These are phyloP conservation scores for Penicillium simplicissimum DNA, from an alignment of 495 filamentous ascomycete genomes.

Conservation along the genomic window DNA sequence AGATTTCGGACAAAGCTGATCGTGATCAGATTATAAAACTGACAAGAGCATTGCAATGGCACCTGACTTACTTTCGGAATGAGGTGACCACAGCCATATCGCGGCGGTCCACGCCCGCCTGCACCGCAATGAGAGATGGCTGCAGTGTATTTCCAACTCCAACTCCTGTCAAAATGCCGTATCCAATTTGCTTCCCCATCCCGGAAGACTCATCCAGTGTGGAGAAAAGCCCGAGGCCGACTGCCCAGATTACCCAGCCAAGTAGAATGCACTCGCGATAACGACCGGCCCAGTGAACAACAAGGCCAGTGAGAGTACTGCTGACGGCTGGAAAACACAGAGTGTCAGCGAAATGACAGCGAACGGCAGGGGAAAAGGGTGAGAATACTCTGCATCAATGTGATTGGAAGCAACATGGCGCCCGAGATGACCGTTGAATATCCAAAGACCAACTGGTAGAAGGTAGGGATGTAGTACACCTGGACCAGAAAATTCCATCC, in stretches of 20 bases:
- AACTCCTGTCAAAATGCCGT: conserved; percentile 51
- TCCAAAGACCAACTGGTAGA: conserved; percentile 55
- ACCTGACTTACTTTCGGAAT: conserved; percentile 49
- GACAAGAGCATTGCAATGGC: background rate
- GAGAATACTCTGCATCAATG: conserved; percentile 48
- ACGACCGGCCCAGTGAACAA: conserved; percentile 54
- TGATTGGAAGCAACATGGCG: conserved; percentile 55
- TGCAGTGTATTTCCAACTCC: conserved; percentile 57
- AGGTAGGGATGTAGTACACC: conserved; percentile 56
- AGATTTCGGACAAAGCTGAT: conserved; percentile 53
- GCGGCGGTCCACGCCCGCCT: conserved; percentile 52
- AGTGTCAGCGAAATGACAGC: background rate
- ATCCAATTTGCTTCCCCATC: conserved; percentile 55
- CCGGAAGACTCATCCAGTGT: conserved; percentile 51
- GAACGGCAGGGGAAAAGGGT: background rate
- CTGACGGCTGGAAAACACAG: conserved; percentile 34
- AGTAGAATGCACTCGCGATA: conserved; percentile 54
- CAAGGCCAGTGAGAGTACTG: conserved; percentile 53
- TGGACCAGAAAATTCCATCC: conserved; percentile 58
- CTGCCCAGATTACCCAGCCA: conserved; percentile 54
- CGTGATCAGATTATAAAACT: conserved; percentile 15
- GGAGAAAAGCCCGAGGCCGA: conserved; percentile 54
- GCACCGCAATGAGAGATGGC: conserved; percentile 52
- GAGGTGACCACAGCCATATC: conserved; percentile 58
- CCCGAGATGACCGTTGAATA: conserved; percentile 53